phyloP scores from a whole-genome alignment of 2,329 filamentous ascomycete genomes.

The Knoxdaviesia proteae region DNA sequence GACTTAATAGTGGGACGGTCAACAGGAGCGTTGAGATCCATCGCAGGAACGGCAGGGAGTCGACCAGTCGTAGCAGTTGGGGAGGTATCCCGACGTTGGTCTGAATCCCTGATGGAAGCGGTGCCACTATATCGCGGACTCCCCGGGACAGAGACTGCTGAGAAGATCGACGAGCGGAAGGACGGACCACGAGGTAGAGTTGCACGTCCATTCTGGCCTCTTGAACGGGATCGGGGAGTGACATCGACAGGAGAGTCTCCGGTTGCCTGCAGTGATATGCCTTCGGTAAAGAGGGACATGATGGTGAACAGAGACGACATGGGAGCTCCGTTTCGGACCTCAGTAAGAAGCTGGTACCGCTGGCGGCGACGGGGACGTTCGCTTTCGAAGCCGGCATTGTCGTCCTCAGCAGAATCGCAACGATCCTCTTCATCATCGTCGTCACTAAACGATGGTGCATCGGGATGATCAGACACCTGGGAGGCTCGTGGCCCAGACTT shows the following conservation, averaged over 20 bases:
- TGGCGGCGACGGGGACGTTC: slow-evolving; percentile 27
- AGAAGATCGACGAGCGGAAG: too few relatives aligned
- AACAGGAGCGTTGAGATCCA: slow-evolving; percentile 1
- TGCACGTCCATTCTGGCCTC: neutral
- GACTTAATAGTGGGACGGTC: neutral
- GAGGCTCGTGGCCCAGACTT: slow-evolving; percentile 47
- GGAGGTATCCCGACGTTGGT: too few relatives aligned
- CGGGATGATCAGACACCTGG: slow-evolving; percentile 11
- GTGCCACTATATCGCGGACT: too few relatives aligned
- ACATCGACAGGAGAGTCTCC: neutral
- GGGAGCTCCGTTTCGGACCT: slow-evolving; percentile 91
- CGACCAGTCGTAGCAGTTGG: too few relatives aligned
- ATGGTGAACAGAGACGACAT: slow-evolving; percentile 99
- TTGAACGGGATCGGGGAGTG: neutral
- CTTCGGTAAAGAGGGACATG: slow-evolving; percentile 88
- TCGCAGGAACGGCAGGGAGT: slow-evolving; percentile 6
- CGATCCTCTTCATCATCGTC: slow-evolving; percentile 5
- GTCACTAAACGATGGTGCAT: too few relatives aligned
- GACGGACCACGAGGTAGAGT: too few relatives aligned
- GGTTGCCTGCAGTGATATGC: slow-evolving; percentile 26
- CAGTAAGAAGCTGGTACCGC: slow-evolving; percentile 83
- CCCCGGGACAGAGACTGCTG: too few relatives aligned
- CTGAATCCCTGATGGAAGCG: too few relatives aligned
- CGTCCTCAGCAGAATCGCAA: slow-evolving; percentile 43
- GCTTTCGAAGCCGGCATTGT: slow-evolving; percentile 24